Conservation (phyloP, 2,329 filamentous ascomycete genomes). For the Colletotrichum sp. region DNA sequence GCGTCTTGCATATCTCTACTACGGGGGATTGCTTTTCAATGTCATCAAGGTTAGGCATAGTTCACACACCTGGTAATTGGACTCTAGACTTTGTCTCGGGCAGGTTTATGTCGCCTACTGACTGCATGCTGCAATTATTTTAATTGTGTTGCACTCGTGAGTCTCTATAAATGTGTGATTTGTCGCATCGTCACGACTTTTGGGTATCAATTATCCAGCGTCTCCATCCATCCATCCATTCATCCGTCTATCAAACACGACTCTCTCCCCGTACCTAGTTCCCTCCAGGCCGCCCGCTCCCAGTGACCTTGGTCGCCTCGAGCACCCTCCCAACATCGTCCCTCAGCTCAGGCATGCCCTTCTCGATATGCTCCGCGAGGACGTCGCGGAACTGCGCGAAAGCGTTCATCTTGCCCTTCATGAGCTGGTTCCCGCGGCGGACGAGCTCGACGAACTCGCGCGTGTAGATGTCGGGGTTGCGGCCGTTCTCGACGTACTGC, state of each 20-base stretch:
- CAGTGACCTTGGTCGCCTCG: slow-evolving; percentile 40
- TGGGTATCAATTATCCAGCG: neutral
- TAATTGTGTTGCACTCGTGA: neutral
- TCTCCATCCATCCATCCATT: neutral
- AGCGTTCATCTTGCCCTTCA: slow-evolving; percentile 68
- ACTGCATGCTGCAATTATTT: neutral
- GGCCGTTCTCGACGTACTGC: slow-evolving; percentile 73
- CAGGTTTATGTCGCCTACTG: neutral
- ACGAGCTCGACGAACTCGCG: slow-evolving; percentile 76
- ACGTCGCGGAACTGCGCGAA: slow-evolving; percentile 67
- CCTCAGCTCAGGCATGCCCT: slow-evolving; percentile 63
- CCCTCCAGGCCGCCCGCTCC: neutral
- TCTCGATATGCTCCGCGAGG: slow-evolving; percentile 62
- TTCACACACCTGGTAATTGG: neutral
- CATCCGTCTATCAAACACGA: neutral
- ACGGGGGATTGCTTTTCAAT: neutral
- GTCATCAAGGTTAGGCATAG: neutral
- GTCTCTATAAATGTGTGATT: neutral
- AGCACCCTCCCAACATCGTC: slow-evolving; percentile 58
- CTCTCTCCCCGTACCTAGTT: neutral
- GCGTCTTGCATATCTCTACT: slow-evolving; percentile 12
- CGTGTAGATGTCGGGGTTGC: slow-evolving; percentile 78
- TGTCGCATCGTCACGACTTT: neutral
- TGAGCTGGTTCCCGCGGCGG: slow-evolving; percentile 68
- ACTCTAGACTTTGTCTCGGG: neutral